These are phyloP conservation scores for Hirsutella minnesotensis DNA, from an alignment of 2,329 filamentous ascomycete species.

Conservation along the genomic window DNA sequence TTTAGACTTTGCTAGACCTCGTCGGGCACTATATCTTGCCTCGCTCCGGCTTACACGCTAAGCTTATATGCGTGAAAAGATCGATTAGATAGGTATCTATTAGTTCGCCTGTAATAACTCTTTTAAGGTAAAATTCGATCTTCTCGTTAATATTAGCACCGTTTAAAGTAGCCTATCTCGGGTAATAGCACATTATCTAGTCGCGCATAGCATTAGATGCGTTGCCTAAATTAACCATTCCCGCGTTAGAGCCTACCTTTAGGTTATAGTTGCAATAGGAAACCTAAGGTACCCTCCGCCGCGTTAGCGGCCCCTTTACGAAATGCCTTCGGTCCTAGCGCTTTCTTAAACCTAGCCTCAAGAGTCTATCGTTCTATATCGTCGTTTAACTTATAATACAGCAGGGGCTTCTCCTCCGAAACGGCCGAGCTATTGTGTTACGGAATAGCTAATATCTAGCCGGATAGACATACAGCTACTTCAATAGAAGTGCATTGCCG, in stretches of 20 bases:
- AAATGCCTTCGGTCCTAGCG: neutral
- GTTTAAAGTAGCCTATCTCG: neutral
- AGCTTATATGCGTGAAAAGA: slow-evolving; percentile 7
- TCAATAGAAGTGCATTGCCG: too few relatives aligned
- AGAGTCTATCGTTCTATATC: neutral
- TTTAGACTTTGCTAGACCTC: slow-evolving; percentile 11
- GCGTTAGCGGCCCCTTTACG: neutral
- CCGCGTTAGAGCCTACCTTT: neutral
- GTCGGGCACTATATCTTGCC: slow-evolving; percentile 14
- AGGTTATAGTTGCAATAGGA: neutral
- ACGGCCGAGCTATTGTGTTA: neutral
- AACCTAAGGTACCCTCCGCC: neutral
- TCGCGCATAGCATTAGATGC: neutral
- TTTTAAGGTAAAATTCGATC: neutral
- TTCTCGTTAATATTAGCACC: neutral
- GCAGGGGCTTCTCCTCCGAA: neutral
- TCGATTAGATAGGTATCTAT: neutral
- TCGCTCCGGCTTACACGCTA: slow-evolving; percentile 12
- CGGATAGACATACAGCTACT: too few relatives aligned
- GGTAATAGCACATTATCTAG: neutral
- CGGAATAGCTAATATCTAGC: too few relatives aligned
- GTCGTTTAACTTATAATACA: neutral
- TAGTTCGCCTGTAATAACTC: neutral
- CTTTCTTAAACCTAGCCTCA: neutral
- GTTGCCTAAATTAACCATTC: neutral